phyloP scores from a whole-genome alignment of 2,329 filamentous ascomycete genomes.

The Colletotrichum truncatum region DNA sequence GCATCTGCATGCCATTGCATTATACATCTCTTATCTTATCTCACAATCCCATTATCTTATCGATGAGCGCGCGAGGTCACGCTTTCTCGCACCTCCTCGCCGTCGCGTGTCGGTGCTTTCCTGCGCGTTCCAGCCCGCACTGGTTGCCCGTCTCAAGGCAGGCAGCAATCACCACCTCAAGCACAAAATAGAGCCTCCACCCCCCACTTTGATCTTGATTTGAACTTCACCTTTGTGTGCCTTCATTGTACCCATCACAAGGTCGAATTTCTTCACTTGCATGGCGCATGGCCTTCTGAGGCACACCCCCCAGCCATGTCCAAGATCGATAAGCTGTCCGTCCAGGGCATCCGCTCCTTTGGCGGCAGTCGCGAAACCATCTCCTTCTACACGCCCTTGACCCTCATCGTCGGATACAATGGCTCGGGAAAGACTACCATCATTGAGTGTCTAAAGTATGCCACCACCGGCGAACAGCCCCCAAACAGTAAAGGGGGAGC shows the following conservation, averaged over 20 bases:
- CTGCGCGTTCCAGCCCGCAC: neutral
- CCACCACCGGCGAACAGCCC: slow-evolving; percentile 91
- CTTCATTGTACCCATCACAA: neutral
- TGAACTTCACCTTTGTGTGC: neutral
- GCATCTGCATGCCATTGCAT: neutral
- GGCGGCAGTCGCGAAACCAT: slow-evolving; percentile 78
- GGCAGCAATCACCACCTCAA: neutral
- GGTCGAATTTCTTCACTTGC: neutral
- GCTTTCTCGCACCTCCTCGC: slow-evolving; percentile 7
- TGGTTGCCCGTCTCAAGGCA: neutral
- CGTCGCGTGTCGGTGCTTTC: slow-evolving; percentile 7
- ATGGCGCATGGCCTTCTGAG: slow-evolving; percentile 13
- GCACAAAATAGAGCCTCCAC: neutral
- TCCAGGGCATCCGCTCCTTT: slow-evolving; percentile 87
- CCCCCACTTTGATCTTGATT: neutral
- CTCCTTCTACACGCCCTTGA: slow-evolving; percentile 88
- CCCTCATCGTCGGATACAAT: slow-evolving; percentile 96
- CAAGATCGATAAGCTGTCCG: slow-evolving; percentile 88
- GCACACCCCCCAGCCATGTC: slow-evolving; percentile 64
- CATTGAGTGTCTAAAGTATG: slow-evolving; percentile 98
- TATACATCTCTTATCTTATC: neutral
- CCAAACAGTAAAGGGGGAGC: slow-evolving; percentile 91
- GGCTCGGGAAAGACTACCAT: slow-evolving; percentile 99
- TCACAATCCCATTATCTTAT: neutral
- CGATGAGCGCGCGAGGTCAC: slow-evolving; percentile 6